Conservation (phyloP, 139 green algal genomes). For the Auxenochlorella pyrenoidosa region DNA sequence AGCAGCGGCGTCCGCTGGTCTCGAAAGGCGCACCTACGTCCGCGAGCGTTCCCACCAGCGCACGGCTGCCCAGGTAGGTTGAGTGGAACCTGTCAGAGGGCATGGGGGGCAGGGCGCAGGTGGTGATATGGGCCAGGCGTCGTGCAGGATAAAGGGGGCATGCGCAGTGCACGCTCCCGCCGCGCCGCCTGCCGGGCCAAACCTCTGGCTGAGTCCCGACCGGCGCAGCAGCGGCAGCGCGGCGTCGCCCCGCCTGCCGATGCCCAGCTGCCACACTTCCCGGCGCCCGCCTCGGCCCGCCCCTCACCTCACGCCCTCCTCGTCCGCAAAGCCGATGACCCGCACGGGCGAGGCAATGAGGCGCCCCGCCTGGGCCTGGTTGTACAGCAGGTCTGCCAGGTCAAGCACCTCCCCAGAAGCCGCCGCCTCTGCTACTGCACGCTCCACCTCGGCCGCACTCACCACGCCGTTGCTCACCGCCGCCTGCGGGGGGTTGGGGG, state of each 20-base stretch:
- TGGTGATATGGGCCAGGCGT: no score
- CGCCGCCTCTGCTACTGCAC: background rate
- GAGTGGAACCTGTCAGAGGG: conserved; percentile 75
- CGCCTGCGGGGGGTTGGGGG: background rate
- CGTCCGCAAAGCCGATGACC: conserved; percentile 91
- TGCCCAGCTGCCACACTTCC: no score
- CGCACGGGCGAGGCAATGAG: conserved; percentile 47
- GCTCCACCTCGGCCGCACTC: background rate
- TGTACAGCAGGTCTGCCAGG: conserved; percentile 39
- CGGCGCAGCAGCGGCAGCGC: no score
- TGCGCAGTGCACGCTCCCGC: background rate
- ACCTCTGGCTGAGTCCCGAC: no score
- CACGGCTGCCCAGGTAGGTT: conserved; percentile 91
- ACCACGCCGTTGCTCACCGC: background rate
- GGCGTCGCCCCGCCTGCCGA: no score
- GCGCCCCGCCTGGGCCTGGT: conserved; percentile 29
- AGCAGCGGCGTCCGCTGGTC: no score
- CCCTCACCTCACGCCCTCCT: conserved; percentile 85
- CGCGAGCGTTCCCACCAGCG: conserved; percentile 74
- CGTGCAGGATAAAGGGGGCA: background rate
- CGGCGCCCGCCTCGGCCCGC: no score
- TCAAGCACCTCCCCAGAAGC: background rate
- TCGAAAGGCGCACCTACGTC: conserved; percentile 17
- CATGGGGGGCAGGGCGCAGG: background rate
- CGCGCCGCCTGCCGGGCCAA: background rate